A percentile compares a stretch with the other conserved stretches of the same genome.
Conservation (phyloP, 306 rosid genomes). For the Casuarina glauca region DNA sequence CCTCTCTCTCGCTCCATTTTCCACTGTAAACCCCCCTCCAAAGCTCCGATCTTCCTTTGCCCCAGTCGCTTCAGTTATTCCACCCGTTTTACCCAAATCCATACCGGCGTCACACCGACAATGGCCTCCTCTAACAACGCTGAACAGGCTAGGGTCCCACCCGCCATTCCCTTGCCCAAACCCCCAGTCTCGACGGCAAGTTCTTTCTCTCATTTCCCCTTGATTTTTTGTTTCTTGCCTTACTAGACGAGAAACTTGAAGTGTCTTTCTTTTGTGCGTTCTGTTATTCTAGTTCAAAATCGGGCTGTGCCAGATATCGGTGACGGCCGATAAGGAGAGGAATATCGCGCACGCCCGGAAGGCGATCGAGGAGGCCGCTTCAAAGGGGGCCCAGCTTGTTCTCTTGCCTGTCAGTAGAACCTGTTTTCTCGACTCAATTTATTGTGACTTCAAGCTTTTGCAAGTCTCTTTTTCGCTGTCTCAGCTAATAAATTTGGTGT, state of each 20-base stretch:
- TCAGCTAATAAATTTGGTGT: neutral
- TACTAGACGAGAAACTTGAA: neutral
- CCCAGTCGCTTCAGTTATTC: conserved; percentile 3
- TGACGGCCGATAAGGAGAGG: conserved; percentile 72
- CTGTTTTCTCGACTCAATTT: too few relatives aligned
- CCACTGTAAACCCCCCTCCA: conserved; percentile 18
- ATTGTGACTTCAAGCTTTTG: neutral
- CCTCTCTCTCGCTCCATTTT: conserved; percentile 33
- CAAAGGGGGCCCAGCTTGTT: conserved; percentile 78
- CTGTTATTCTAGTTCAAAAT: conserved; percentile 64
- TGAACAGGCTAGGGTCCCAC: conserved; percentile 72
- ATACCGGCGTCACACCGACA: conserved; percentile 32
- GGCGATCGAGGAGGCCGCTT: conserved; percentile 80
- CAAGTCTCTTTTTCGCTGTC: neutral
- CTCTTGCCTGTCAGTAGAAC: conserved; percentile 66
- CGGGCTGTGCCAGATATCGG: conserved; percentile 81
- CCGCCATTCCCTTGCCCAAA: conserved; percentile 61
- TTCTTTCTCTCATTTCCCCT: neutral
- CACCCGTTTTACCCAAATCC: conserved; percentile 26
- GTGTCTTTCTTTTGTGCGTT: neutral
- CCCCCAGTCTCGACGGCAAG: conserved; percentile 73
- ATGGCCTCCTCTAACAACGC: conserved; percentile 66
- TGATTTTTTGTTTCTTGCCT: neutral
- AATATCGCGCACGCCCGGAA: conserved; percentile 78
- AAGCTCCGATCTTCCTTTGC: conserved; percentile 5